Conservation (phyloP, 768 basidiomycete species). For the Fomitopsis pulvina region DNA sequence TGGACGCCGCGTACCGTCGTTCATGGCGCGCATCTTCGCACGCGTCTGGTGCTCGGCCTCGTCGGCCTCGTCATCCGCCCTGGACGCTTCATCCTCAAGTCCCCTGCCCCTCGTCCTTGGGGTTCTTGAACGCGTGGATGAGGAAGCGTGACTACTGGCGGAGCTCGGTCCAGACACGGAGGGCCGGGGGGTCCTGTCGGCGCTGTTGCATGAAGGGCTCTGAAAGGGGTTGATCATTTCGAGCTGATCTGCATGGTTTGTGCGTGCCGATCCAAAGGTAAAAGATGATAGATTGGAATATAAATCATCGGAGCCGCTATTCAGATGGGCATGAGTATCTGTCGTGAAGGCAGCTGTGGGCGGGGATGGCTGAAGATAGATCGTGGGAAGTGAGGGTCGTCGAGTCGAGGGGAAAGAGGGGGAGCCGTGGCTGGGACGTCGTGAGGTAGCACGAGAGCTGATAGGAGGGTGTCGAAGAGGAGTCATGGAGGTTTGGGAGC, state of each 20-base stretch:
- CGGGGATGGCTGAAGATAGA: constrained; percentile 18
- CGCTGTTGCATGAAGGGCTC: constrained; percentile 21
- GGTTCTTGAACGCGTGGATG: constrained; percentile 24
- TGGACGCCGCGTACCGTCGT: constrained; percentile 34
- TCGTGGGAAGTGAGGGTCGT: constrained; percentile 22
- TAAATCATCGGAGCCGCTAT: constrained; percentile 22
- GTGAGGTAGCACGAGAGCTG: constrained; percentile 9
- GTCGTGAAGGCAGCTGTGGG: constrained; percentile 4
- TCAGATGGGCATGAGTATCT: constrained; percentile 2
- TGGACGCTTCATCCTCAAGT: constrained; percentile 23
- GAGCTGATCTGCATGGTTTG: constrained; percentile 16
- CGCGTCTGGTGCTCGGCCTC: constrained; percentile 25
- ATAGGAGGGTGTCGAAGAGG: constrained; percentile 11
- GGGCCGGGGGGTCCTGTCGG: constrained; percentile 40
- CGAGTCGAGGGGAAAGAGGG: constrained; percentile 19
- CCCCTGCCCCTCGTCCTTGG: constrained; percentile 26
- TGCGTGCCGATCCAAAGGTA: constrained; percentile 33
- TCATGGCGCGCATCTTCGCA: constrained; percentile 37
- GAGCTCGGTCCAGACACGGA: constrained; percentile 26
- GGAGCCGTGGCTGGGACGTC: constrained; percentile 14
- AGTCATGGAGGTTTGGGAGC: constrained; percentile 9
- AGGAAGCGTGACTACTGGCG: constrained; percentile 6
- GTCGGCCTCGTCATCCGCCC: constrained; percentile 30
- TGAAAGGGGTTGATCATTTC: constrained; percentile 34
- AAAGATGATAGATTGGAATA: constrained; percentile 36